These are phyloP conservation scores for Xylaria sp. DNA, from an alignment of 2,329 filamentous ascomycete species.

Conservation along the genomic window DNA sequence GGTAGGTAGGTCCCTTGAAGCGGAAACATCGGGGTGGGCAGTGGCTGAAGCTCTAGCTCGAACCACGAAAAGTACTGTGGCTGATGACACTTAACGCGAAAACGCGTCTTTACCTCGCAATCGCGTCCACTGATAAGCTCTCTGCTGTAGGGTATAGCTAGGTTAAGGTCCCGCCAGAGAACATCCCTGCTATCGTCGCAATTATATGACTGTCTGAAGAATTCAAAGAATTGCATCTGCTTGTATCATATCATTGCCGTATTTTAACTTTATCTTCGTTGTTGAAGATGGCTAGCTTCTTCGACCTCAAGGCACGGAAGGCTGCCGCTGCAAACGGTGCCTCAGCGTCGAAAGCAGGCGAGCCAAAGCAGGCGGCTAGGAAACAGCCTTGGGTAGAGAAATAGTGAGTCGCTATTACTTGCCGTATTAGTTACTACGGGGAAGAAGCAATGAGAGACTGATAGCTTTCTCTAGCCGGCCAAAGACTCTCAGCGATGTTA, in stretches of 20 bases:
- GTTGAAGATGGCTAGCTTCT: constrained; percentile 83
- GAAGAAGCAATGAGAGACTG: constrained; percentile 39
- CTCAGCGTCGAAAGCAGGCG: constrained; percentile 73
- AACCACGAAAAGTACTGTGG: constrained; percentile 19
- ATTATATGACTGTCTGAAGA: not conserved
- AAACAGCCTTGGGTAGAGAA: constrained; percentile 98
- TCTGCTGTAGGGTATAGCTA: not conserved
- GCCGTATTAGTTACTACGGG: not conserved
- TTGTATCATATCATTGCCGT: not conserved
- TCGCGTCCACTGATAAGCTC: constrained; percentile 17
- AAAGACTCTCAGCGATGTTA: constrained; percentile 92
- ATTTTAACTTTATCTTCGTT: not conserved
- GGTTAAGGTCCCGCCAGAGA: not conserved
- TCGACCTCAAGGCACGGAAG: constrained; percentile 92
- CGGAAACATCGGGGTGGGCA: not conserved
- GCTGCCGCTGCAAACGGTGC: constrained; percentile 74
- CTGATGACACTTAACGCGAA: constrained; percentile 38
- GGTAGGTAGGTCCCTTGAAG: too few species aligned
- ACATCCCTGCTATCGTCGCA: not conserved
- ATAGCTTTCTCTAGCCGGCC: constrained; percentile 75
- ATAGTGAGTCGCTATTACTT: constrained; percentile 72
- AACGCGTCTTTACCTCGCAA: constrained; percentile 25
- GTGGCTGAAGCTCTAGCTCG: constrained; percentile 34
- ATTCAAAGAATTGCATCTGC: not conserved
- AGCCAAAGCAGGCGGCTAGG: constrained; percentile 70